Conservation (phyloP, 768 basidiomycete genomes). For the Cystobasidium ongulense region DNA sequence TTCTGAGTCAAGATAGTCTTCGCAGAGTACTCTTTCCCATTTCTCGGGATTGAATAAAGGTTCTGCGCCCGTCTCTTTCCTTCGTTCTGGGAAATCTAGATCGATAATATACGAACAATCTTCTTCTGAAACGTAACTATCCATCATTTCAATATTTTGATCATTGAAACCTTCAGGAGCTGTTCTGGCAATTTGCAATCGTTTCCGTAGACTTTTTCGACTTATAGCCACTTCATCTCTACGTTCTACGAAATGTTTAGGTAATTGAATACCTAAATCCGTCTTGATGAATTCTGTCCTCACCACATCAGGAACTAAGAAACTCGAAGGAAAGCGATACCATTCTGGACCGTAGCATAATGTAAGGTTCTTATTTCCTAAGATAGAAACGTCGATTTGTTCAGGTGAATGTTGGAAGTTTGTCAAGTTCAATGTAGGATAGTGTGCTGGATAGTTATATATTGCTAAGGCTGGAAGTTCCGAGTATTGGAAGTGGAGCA, state of each 20-base stretch:
- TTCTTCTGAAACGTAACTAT: constrained; percentile 65
- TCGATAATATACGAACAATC: constrained; percentile 86
- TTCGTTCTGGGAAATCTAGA: constrained; percentile 64
- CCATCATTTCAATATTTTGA: constrained; percentile 66
- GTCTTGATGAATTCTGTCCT: constrained; percentile 82
- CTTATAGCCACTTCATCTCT: constrained; percentile 42
- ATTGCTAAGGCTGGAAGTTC: constrained; percentile 65
- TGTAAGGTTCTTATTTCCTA: constrained; percentile 62
- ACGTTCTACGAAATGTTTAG: constrained; percentile 64
- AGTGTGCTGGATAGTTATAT: constrained; percentile 57
- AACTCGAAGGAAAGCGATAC: constrained; percentile 87
- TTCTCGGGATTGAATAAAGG: constrained; percentile 58
- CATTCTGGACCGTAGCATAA: constrained; percentile 91
- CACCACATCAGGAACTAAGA: constrained; percentile 72
- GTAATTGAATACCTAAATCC: constrained; percentile 80
- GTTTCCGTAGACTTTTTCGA: constrained; percentile 50
- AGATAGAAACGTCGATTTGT: constrained; percentile 59
- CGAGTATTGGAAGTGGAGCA: constrained; percentile 60
- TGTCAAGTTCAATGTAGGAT: constrained; percentile 42
- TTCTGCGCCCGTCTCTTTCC: constrained; percentile 59
- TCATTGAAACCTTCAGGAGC: constrained; percentile 71
- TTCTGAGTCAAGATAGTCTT: constrained; percentile 71
- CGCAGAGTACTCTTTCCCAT: constrained; percentile 77
- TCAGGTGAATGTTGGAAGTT: constrained; percentile 46
- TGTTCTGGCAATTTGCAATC: constrained; percentile 56